phyloP scores from a whole-genome alignment of 179 eudicot genomes.

The Beta lomatogona region DNA sequence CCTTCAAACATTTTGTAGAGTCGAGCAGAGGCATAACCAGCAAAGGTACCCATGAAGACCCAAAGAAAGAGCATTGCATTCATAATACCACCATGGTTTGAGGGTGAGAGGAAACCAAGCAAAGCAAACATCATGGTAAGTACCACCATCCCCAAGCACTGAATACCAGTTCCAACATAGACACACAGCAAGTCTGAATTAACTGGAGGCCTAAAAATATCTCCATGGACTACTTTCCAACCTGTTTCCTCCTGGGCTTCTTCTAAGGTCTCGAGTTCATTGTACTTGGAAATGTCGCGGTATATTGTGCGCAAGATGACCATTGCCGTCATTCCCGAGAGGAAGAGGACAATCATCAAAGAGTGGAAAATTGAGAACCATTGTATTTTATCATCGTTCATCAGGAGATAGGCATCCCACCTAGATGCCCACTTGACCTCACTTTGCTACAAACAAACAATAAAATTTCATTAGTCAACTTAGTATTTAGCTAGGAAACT shows the following conservation, averaged over 20 bases:
- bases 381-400: slow-evolving; percentile 39
- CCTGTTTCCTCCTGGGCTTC: slow-evolving; percentile 47
- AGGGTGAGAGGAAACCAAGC: slow-evolving; percentile 52
- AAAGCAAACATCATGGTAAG: slow-evolving; percentile 49
- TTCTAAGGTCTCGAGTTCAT: slow-evolving; percentile 39
- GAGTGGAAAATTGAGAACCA: slow-evolving; percentile 44
- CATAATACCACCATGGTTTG: slow-evolving; percentile 60
- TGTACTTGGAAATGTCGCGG: slow-evolving; percentile 39
- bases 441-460: slow-evolving; percentile 25
- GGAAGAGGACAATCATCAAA: slow-evolving; percentile 43
- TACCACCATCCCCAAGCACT: slow-evolving; percentile 51
- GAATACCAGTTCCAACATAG: slow-evolving; percentile 45
- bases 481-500: not conserved
- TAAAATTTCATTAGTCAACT: slow-evolving; percentile 5
- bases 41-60: slow-evolving; percentile 54
- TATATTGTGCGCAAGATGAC: slow-evolving; percentile 39
- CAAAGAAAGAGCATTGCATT: slow-evolving; percentile 50
- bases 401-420: slow-evolving; percentile 42
- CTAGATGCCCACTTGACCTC: slow-evolving; percentile 43
- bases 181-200: slow-evolving; percentile 35
- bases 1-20: slow-evolving; percentile 53
- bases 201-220: slow-evolving; percentile 36
- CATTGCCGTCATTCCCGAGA: slow-evolving; percentile 45
- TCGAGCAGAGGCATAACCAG: slow-evolving; percentile 49
- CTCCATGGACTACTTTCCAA: slow-evolving; percentile 42